A percentile compares a stretch with the other conserved stretches of the same genome.
These are phyloP conservation scores for Chrysoporthe austroafricana DNA, from an alignment of 2,329 filamentous ascomycete genomes.

Conservation along the genomic window DNA sequence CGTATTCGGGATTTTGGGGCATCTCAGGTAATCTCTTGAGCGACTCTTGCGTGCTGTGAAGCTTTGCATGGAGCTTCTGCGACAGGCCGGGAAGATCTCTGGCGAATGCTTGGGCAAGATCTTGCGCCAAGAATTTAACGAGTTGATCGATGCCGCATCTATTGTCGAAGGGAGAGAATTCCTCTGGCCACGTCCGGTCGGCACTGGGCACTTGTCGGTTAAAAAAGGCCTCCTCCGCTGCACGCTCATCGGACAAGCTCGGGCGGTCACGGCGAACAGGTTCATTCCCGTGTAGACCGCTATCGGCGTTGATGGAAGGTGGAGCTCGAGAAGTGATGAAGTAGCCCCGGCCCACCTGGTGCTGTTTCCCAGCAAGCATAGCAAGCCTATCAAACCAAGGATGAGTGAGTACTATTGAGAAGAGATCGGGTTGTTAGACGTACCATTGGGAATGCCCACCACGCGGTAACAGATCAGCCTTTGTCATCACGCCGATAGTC, in stretches of 20 bases:
- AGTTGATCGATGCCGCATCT: conserved; percentile 59
- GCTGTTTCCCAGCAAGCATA: conserved; percentile 60
- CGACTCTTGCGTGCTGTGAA: conserved; percentile 56
- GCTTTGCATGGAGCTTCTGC: conserved; percentile 53
- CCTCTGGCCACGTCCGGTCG: conserved; percentile 49
- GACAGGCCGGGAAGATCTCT: conserved; percentile 50
- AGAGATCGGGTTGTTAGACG: background rate
- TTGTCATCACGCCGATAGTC: conserved; percentile 80
- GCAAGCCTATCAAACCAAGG: conserved; percentile 7
- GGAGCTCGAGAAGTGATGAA: conserved; percentile 75
- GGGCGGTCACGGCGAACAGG: conserved; percentile 38
- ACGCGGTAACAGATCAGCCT: conserved; percentile 72
- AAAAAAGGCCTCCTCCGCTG: conserved; percentile 59
- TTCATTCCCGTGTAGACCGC: conserved; percentile 42
- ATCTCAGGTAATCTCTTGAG: conserved; percentile 67
- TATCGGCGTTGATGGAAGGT: conserved; percentile 8
- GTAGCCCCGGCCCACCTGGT: conserved; percentile 73
- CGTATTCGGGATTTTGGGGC: conserved; percentile 67
- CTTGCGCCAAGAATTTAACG: conserved; percentile 55
- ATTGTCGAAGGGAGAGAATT: conserved; percentile 51
- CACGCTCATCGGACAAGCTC: conserved; percentile 47
- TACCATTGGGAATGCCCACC: conserved; percentile 60
- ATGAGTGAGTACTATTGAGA: background rate
- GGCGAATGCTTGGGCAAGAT: conserved; percentile 57
- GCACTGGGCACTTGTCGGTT: conserved; percentile 35